Evolutionary conservation across 768 basidiomycete genomes (phyloP).

Genomic region (Rickenella mellea): DNA sequence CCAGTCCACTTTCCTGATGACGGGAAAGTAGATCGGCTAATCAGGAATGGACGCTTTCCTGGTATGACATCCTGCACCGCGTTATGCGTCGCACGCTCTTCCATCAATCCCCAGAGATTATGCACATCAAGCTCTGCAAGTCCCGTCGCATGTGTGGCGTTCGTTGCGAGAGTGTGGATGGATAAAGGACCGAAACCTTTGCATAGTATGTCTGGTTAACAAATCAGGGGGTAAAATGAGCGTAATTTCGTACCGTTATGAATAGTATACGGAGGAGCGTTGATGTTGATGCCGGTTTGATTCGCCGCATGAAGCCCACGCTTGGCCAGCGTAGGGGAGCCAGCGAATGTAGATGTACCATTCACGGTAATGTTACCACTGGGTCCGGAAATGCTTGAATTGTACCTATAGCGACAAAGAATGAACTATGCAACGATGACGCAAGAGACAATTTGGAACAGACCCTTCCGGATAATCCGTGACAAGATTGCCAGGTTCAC

Average conservation of each 20-base stretch:
- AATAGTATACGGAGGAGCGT: constrained; percentile 56
- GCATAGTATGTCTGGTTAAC: constrained; percentile 1
- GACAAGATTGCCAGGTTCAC: constrained; percentile 41
- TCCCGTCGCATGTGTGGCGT: constrained; percentile 60
- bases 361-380: constrained; percentile 72
- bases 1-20: constrained; percentile 63
- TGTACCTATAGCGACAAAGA: constrained; percentile 36
- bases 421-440: background rate
- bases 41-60: constrained; percentile 60
- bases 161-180: constrained; percentile 50
- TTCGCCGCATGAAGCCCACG: constrained; percentile 43
- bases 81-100: constrained; percentile 54
- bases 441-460: constrained; percentile 1
- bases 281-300: constrained; percentile 39
- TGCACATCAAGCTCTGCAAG: constrained; percentile 57
- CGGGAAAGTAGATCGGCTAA: constrained; percentile 61
- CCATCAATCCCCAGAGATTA: constrained; percentile 66
- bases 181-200: constrained; percentile 47
- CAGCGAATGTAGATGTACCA: constrained; percentile 45
- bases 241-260: constrained; percentile 45
- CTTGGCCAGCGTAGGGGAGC: constrained; percentile 18
- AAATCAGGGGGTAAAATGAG: background rate
- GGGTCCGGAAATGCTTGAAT: constrained; percentile 48
- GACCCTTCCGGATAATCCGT: constrained; percentile 65
- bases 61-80: constrained; percentile 45